These are phyloP conservation scores for Zasmidium angulare DNA, from an alignment of 2,329 filamentous ascomycete species.

Conservation along the genomic window DNA sequence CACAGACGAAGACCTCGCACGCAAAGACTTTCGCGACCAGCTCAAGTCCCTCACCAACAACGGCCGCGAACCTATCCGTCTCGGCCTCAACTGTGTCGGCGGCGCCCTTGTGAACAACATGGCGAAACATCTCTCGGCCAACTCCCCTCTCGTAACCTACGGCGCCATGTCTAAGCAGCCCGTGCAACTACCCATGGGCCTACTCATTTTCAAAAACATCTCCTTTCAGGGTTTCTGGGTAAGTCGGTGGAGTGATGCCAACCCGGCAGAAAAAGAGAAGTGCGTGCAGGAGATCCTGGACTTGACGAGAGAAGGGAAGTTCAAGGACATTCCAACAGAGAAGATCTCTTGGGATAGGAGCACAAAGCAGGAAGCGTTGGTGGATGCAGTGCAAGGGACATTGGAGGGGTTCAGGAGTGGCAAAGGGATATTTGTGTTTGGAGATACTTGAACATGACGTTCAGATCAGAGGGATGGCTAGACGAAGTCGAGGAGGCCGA, in stretches of 20 bases:
- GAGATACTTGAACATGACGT: conserved; percentile 39
- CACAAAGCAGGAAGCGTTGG: conserved; percentile 68
- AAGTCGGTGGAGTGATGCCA: conserved; percentile 77
- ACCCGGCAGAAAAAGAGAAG: conserved; percentile 70
- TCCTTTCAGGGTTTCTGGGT: conserved; percentile 94
- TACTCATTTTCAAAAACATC: conserved; percentile 92
- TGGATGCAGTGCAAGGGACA: conserved; percentile 76
- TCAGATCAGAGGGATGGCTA: neutral
- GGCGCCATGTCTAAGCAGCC: conserved; percentile 93
- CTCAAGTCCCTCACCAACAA: conserved; percentile 67
- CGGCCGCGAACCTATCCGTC: conserved; percentile 68
- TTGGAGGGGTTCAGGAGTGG: conserved; percentile 80
- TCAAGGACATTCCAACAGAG: conserved; percentile 80
- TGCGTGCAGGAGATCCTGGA: conserved; percentile 84
- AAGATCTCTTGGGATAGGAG: conserved; percentile 81
- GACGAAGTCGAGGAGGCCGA: too few relatives aligned
- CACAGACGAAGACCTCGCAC: conserved; percentile 60
- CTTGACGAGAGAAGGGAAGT: conserved; percentile 71
- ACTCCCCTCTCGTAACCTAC: conserved; percentile 83
- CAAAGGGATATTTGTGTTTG: conserved; percentile 88
- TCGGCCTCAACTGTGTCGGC: conserved; percentile 92
- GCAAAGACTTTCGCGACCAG: conserved; percentile 62
- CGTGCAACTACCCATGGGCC: conserved; percentile 73
- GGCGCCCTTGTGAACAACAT: conserved; percentile 79
- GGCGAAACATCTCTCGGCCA: conserved; percentile 67